These are phyloP conservation scores for Arctium minus DNA, from an alignment of 129 eudicot species.

Conservation along the genomic window DNA sequence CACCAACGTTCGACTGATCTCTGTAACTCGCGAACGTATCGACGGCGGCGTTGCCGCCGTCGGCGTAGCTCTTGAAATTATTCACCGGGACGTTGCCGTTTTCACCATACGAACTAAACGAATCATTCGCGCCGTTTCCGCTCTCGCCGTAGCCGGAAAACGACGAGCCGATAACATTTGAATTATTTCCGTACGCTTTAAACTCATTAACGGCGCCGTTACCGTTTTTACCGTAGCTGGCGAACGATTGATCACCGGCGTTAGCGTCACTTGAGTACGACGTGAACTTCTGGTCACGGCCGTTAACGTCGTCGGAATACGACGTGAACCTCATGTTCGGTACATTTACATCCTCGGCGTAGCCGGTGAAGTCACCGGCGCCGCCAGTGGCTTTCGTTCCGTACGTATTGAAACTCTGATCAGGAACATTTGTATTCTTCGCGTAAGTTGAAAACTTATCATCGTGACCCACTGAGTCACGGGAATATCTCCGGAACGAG, in stretches of 20 bases:
- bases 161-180: constrained; percentile 67
- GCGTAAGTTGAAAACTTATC: constrained; percentile 67
- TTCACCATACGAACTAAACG: constrained; percentile 55
- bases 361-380: constrained; percentile 45
- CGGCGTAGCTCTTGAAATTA: constrained; percentile 60
- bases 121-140: constrained; percentile 57
- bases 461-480: constrained; percentile 72
- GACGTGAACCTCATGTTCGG: constrained; percentile 79
- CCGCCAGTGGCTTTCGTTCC: constrained; percentile 85
- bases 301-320: constrained; percentile 64
- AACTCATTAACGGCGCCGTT: constrained; percentile 59
- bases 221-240: constrained; percentile 68
- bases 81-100: constrained; percentile 64
- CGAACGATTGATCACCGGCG: constrained; percentile 63
- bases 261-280: constrained; percentile 51
- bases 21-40: constrained; percentile 65
- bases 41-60: constrained; percentile 55
- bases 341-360: constrained; percentile 45
- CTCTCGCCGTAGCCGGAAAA: constrained; percentile 59
- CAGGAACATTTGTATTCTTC: constrained; percentile 51
- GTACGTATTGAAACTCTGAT: constrained; percentile 68
- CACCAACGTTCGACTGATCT: constrained; percentile 78
- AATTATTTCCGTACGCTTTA: constrained; percentile 50
- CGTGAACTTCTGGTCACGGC: constrained; percentile 48
- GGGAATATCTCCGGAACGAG: constrained; percentile 80